Percentiles rank a stretch among this genome's conserved stretches.
phyloP scores from a whole-genome alignment of 805 yeast species.

The Candida jianshihensis region DNA sequence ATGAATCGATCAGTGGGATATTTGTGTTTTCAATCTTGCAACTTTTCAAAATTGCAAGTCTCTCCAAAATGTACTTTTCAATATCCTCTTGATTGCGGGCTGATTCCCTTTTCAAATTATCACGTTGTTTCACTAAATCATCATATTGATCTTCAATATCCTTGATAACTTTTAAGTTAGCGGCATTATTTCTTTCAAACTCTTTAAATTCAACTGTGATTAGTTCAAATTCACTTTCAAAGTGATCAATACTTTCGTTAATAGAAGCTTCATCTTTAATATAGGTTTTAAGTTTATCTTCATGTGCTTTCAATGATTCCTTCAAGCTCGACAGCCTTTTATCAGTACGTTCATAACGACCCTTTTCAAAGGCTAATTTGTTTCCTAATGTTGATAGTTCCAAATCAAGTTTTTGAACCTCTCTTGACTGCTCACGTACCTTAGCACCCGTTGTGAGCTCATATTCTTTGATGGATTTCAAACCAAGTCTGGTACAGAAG shows the following conservation, averaged over 20 bases:
- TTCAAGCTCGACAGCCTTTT: conserved; percentile 39
- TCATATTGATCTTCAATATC: conserved; percentile 41
- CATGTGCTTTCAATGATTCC: conserved; percentile 31
- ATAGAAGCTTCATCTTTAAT: conserved; percentile 26
- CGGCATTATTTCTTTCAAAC: conserved; percentile 25
- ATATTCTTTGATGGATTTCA: conserved; percentile 55
- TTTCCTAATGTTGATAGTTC: conserved; percentile 55
- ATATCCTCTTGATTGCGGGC: conserved; percentile 43
- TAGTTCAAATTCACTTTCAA: conserved; percentile 36
- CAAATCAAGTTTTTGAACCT: conserved; percentile 52
- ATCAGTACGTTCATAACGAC: conserved; percentile 46
- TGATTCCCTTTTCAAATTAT: conserved; percentile 26
- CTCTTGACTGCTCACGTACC: conserved; percentile 49
- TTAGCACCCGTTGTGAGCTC: conserved; percentile 61
- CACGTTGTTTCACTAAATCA: conserved; percentile 27
- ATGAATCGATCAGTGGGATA: conserved; percentile 57
- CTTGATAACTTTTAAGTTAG: conserved; percentile 28
- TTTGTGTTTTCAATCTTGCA: conserved; percentile 68
- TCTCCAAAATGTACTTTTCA: conserved; percentile 47
- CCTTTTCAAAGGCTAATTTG: conserved; percentile 58
- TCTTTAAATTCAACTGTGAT: conserved; percentile 28
- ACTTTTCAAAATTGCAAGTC: conserved; percentile 52
- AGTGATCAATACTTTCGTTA: conserved; percentile 27
- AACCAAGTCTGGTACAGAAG: conserved; percentile 51
- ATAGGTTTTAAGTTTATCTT: conserved; percentile 25